A percentile compares a stretch with the other conserved stretches of the same genome.
Evolutionary conservation across 2,329 filamentous ascomycete genomes (phyloP).

Genomic region (Helminthosporium solani): DNA sequence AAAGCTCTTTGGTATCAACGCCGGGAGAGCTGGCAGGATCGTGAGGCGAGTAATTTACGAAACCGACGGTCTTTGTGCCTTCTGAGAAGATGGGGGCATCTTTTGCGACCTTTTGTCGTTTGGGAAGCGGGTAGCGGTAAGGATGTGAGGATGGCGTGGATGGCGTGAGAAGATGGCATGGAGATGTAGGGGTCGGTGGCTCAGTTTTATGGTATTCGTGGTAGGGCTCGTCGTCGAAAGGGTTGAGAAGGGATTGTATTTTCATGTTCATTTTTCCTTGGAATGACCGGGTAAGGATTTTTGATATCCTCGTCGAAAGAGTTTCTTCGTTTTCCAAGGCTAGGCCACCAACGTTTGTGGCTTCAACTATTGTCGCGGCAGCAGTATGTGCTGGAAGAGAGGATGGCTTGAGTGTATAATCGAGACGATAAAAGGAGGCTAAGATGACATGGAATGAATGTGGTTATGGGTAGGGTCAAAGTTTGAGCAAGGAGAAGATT

Average conservation of each 20-base stretch:
- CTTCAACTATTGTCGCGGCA: constrained; percentile 13
- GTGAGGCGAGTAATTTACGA: constrained; percentile 72
- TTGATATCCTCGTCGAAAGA: background rate
- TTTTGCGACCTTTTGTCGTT: constrained; percentile 62
- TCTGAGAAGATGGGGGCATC: constrained; percentile 64
- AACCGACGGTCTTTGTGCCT: constrained; percentile 60
- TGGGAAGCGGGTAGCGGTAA: constrained; percentile 13
- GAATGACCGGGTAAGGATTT: background rate
- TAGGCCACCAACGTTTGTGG: too few relatives aligned
- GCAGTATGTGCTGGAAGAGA: constrained; percentile 12
- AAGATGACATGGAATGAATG: constrained; percentile 26
- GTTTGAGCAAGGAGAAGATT: constrained; percentile 22
- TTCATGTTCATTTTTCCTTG: constrained; percentile 44
- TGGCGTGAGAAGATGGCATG: constrained; percentile 9
- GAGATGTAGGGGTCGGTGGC: constrained; percentile 14
- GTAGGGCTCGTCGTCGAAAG: constrained; percentile 22
- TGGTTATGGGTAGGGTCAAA: constrained; percentile 15
- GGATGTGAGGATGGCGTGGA: background rate
- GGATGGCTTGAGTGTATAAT: constrained; percentile 20
- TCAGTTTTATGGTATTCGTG: constrained; percentile 14
- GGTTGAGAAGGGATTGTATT: constrained; percentile 46
- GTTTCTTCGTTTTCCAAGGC: constrained; percentile 1
- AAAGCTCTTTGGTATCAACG: constrained; percentile 54
- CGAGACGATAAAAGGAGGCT: constrained; percentile 14
- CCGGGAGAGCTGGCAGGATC: constrained; percentile 50